Conservation (phyloP, 2,329 filamentous ascomycete species). For the Cercospora brassicicola region DNA sequence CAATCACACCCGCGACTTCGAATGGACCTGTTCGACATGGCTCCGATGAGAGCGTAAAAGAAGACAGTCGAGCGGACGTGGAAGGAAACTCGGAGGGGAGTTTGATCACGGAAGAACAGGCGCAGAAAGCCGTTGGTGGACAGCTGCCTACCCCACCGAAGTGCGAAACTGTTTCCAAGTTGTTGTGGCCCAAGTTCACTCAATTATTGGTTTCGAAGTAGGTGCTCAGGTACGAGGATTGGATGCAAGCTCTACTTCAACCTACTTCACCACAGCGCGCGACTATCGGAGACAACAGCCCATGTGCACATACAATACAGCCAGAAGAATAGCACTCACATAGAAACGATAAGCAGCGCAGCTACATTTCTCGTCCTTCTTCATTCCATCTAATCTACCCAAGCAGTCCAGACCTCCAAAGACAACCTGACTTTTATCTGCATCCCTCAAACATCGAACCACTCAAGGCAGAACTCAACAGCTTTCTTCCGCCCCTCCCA, state of each 20-base stretch:
- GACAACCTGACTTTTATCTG: too few relatives aligned
- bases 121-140: constrained; percentile 34
- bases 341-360: too few relatives aligned
- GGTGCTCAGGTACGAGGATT: background rate
- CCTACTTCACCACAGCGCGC: too few relatives aligned
- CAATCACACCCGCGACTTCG: constrained; percentile 62
- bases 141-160: constrained; percentile 35
- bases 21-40: constrained; percentile 54
- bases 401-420: too few relatives aligned
- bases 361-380: too few relatives aligned
- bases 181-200: constrained; percentile 39
- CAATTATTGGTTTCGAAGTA: constrained; percentile 31
- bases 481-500: background rate
- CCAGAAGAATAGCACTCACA: background rate
- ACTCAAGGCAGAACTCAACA: too few relatives aligned
- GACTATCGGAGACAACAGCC: background rate
- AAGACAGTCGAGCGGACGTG: constrained; percentile 40
- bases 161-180: constrained; percentile 34
- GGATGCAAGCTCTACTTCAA: background rate
- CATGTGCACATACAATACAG: background rate
- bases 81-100: constrained; percentile 34
- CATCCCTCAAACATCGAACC: too few relatives aligned
- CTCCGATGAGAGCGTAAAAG: constrained; percentile 39
- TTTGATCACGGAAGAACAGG: constrained; percentile 32
- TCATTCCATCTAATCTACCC: too few relatives aligned